Evolutionary conservation across 2,329 filamentous ascomycete species (phyloP), one percentile per base, ranked within the genome.

Genomic region (Venturia asperata): DNA sequence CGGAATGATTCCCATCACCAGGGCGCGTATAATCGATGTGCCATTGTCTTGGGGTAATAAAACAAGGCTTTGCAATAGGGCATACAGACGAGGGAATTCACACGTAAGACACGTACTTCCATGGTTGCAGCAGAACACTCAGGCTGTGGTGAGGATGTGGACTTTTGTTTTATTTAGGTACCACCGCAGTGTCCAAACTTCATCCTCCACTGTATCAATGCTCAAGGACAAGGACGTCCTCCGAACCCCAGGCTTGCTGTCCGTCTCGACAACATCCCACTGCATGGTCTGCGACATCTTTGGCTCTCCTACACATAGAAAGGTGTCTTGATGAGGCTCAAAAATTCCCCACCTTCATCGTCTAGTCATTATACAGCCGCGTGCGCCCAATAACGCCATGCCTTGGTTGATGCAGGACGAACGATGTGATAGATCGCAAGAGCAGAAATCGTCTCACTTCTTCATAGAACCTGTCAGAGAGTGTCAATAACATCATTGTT

Each of bases 401-500:
- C 52, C 52, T 58, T 58, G 21, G 47, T 52, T 27, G 52, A 58
- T 58, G 52, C 30, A 58, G 52, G 52, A 58, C 37, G 52, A 58
- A 58, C n/a, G 52, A 58, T 58, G n/a, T 37, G 52, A 37, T 58
- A 58, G 52, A 58, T 58, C 49, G 49, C 49, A 55, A 45, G 19
- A 7, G 45, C n/a, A 47, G 45, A 47, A 58, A 58, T 58, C 27
- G 52, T 58, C 27, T 58, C 30, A 58, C 1, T 37, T 27, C 1
- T 37, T 27, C 15, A 15, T 13, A 27, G 3, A 3, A n/a, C 17
- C 30, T 58, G 27, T 58, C 52, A 58, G 3, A 37, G 1, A 58
- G 52, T 37, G 30, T 58, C 52, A 37, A 58, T 58, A 58, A n/a
- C 0, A 37, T 58, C 52, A 58, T 58, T 58, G 52, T 37, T 58